phyloP scores from a whole-genome alignment of 306 rosid genomes.

The Malus orientalis region DNA sequence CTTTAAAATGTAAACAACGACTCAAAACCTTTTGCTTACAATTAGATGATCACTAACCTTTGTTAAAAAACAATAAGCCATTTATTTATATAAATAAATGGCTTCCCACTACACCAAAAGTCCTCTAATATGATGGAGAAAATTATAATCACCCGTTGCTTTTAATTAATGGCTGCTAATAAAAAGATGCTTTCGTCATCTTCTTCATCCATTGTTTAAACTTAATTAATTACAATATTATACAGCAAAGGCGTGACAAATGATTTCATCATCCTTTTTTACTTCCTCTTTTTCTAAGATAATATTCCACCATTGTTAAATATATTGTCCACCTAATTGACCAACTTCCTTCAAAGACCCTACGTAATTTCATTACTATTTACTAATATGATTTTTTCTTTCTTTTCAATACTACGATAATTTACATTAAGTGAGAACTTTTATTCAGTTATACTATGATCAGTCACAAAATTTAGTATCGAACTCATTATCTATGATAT shows the following conservation, averaged over 20 bases:
- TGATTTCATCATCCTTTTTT: slow-evolving; percentile 4
- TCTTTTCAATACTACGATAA: too few species aligned
- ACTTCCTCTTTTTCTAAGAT: not conserved
- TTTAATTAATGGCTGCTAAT: not conserved
- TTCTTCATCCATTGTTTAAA: not conserved
- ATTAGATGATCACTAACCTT: not conserved
- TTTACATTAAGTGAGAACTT: too few species aligned
- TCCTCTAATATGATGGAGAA: not conserved
- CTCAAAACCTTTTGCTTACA: not conserved
- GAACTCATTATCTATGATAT: too few species aligned
- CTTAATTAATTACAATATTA: not conserved
- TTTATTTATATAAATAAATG: not conserved
- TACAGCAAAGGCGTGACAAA: not conserved
- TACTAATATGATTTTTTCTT: not conserved
- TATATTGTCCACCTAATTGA: slow-evolving; percentile 5
- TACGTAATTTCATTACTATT: not conserved
- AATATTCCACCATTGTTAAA: not conserved
- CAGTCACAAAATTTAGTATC: too few species aligned
- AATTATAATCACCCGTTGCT: not conserved
- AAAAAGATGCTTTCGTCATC: not conserved
- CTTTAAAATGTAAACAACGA: not conserved
- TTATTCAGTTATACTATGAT: not conserved
- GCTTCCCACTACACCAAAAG: slow-evolving; percentile 12
- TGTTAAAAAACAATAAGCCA: not conserved
- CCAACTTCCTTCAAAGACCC: not conserved